Evolutionary conservation across 441 rosid species (phyloP), one percentile per base, ranked within the genome.

Genomic region (Bocquillonia castaneifolia): DNA sequence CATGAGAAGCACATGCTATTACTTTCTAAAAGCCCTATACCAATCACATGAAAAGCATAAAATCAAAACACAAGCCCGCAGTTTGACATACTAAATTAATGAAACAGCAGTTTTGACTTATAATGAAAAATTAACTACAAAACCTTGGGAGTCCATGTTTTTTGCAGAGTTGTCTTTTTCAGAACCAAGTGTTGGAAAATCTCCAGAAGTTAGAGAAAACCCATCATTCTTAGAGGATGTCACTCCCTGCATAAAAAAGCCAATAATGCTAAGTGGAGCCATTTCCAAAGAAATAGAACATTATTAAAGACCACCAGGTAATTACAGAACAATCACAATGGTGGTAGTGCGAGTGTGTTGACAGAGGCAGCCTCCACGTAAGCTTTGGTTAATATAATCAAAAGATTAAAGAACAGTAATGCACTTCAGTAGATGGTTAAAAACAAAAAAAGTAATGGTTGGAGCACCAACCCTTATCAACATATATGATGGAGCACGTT

Each of bases 121-220:
- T 34, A 51, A 65, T 18, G 42, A 13, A 59, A 65, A 59, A 26
- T 47, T 28, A 72, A 54, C 66, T 44, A 78, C 59, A 47, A 66
- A 68, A 93, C 97, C 97, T 87, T 87, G 86, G 67, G 87, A 81
- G 53, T 75, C 86, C 5, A 72, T 10, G 72, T 78, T 80, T 74
- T 80, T 88, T 60, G 74, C 86, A 68, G 86, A 77, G 75, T 71
- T 73, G 54, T 84, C 93, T 69, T 85, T 92, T 65, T 92, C 96
- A 29, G 92, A 81, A 53, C 96, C 97, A 74, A 95, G 97, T 7
- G 88, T 83, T 37, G 99, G 99, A 77, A 95, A 95, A 82, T 95
- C 99, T 72, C 97, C 96, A 62, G 97, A 82, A 66, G 88, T 78
- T 76, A 89, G 81, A 66, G 98, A 86, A 85, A 95, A 95, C 53